Evolutionary conservation across 2,329 filamentous ascomycete genomes (phyloP).

Genomic region (Dothistroma pini): DNA sequence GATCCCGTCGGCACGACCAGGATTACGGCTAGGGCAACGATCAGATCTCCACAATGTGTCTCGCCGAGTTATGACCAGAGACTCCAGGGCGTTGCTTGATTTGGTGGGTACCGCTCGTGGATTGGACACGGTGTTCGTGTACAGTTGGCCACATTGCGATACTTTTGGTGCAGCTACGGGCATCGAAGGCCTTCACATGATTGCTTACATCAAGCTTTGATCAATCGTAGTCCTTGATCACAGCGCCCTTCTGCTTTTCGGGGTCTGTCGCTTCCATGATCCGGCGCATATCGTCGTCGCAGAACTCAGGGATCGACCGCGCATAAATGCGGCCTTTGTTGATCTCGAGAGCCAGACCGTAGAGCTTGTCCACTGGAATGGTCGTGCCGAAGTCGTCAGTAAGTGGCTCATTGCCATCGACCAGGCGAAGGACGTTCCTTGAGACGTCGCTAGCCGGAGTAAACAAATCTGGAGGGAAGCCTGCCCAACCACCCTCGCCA

Average conservation of each 20-base stretch:
- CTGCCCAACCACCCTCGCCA: conserved; percentile 33
- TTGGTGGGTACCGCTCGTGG: no score
- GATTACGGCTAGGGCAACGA: no score
- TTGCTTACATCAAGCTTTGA: no score
- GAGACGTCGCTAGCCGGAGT: conserved; percentile 35
- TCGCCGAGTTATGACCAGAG: no score
- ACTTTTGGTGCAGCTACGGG: no score
- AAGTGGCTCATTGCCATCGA: conserved; percentile 28
- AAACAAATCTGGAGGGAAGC: conserved; percentile 35
- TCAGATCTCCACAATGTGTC: no score
- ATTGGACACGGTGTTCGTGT: no score
- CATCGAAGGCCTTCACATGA: no score
- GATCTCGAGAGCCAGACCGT: conserved; percentile 29
- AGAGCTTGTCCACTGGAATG: conserved; percentile 20
- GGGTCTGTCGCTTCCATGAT: conserved; percentile 30
- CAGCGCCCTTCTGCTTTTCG: conserved; percentile 30
- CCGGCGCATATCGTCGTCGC: conserved; percentile 29
- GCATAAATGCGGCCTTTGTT: conserved; percentile 25
- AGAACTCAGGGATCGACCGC: conserved; percentile 24
- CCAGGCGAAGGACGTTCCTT: conserved; percentile 29
- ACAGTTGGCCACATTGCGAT: no score
- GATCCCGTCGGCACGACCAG: neutral
- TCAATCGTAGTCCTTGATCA: conserved; percentile 19
- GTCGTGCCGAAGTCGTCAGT: conserved; percentile 15
- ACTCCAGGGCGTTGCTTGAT: no score